These are phyloP conservation scores for Cryptococcus deneoformans DNA, from an alignment of 1,284 basidiomycete species.

Conservation along the genomic window DNA sequence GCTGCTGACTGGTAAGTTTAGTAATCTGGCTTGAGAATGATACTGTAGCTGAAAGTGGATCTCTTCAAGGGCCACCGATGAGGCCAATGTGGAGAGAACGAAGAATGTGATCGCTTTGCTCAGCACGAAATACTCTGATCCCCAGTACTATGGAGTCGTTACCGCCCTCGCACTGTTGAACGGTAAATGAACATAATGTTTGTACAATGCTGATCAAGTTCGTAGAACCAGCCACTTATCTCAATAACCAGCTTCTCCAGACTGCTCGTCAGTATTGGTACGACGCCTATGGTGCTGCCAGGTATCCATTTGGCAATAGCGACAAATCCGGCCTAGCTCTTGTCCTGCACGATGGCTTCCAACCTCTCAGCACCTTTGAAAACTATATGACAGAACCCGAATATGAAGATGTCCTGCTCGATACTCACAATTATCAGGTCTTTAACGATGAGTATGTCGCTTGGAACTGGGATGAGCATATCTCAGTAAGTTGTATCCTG, in stretches of 20 bases:
- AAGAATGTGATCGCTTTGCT: conserved; percentile 50
- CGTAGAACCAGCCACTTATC: conserved; percentile 71
- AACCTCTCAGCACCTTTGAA: conserved; percentile 69
- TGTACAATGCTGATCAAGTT: background rate
- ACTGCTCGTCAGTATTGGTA: conserved; percentile 68
- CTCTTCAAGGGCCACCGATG: conserved; percentile 18
- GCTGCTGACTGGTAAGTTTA: conserved; percentile 61
- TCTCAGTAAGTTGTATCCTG: conserved; percentile 45
- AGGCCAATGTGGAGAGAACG: conserved; percentile 37
- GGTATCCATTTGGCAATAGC: conserved; percentile 59
- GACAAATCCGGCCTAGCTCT: conserved; percentile 47
- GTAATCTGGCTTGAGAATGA: background rate
- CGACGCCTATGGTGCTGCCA: conserved; percentile 59
- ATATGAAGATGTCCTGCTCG: conserved; percentile 69
- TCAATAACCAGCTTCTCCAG: conserved; percentile 57
- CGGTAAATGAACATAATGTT: conserved; percentile 7
- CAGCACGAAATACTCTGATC: conserved; percentile 38
- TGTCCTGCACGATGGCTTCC: conserved; percentile 83
- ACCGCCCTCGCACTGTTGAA: conserved; percentile 54
- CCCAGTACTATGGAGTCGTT: conserved; percentile 58
- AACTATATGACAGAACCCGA: conserved; percentile 61
- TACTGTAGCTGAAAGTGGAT: background rate
- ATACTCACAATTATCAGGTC: conserved; percentile 79
- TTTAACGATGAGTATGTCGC: conserved; percentile 62
- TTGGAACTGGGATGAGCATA: conserved; percentile 62